Percentiles rank a stretch among this genome's conserved stretches.
Evolutionary conservation across 164 flowering plant species (phyloP).

Genomic region (Litsea cubeba): DNA sequence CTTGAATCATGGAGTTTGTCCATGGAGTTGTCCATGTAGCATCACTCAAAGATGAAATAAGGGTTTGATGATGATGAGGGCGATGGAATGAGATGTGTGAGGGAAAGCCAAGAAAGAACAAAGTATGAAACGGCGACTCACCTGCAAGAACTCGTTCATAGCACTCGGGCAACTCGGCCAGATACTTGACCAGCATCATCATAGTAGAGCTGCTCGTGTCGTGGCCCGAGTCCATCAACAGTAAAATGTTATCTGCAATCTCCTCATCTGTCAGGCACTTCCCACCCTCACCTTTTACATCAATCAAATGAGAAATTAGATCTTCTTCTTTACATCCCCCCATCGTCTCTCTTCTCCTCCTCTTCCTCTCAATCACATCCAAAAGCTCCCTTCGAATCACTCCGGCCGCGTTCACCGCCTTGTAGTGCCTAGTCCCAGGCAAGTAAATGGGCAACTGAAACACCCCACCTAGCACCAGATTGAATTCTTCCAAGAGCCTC

Average conservation of each 20-base stretch:
- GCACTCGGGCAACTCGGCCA: slow-evolving; percentile 17
- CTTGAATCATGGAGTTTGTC: no score
- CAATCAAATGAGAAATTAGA: slow-evolving; percentile 18
- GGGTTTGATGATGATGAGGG: no score
- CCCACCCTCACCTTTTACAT: background rate
- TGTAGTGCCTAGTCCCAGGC: slow-evolving; percentile 40
- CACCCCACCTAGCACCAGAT: slow-evolving; percentile 8
- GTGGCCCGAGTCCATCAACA: slow-evolving; percentile 21
- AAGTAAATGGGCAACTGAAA: slow-evolving; percentile 16
- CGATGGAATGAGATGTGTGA: no score
- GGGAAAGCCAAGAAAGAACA: no score
- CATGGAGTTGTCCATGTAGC: no score
- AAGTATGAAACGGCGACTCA: no score
- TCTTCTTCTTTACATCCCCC: slow-evolving; percentile 5
- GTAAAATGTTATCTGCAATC: slow-evolving; percentile 16
- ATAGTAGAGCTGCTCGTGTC: slow-evolving; percentile 17
- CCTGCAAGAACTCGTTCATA: slow-evolving; percentile 8
- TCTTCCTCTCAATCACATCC: background rate
- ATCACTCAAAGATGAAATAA: no score
- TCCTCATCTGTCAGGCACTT: slow-evolving; percentile 7
- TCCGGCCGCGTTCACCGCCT: slow-evolving; percentile 15
- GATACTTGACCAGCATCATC: slow-evolving; percentile 20
- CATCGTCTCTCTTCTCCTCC: slow-evolving; percentile 4
- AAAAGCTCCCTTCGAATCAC: slow-evolving; percentile 29
- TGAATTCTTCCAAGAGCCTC: slow-evolving; percentile 12